Conservation (phyloP, 2,329 filamentous ascomycete species). For the Endoconidiophora polonica region DNA sequence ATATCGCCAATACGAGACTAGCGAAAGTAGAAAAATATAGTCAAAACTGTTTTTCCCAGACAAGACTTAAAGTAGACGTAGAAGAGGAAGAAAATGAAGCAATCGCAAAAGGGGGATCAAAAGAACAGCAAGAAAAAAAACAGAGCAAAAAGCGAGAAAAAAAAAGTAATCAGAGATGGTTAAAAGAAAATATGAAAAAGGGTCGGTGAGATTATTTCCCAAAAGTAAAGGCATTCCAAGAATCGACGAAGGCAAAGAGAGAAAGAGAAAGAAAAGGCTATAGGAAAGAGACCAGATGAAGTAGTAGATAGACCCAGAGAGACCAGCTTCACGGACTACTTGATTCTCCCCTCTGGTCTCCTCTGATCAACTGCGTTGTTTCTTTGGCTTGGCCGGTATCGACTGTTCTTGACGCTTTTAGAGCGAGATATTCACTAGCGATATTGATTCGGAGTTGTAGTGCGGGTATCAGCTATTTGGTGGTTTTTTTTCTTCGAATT, state of each 20-base stretch:
- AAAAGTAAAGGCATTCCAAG: background rate
- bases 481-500: too few species aligned
- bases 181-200: background rate
- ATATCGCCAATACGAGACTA: too few species aligned
- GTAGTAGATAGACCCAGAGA: background rate
- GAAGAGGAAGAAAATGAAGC: conserved; percentile 1
- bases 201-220: background rate
- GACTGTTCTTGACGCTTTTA: too few species aligned
- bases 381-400: too few species aligned
- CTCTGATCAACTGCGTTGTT: too few species aligned
- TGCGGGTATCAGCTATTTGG: too few species aligned
- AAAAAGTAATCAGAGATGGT: background rate
- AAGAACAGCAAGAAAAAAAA: background rate
- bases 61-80: background rate
- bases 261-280: conserved; percentile 3
- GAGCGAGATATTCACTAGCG: too few species aligned
- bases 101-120: conserved; percentile 10
- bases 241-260: background rate
- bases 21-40: too few species aligned
- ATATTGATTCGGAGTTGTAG: too few species aligned
- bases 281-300: conserved; percentile 10
- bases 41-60: conserved; percentile 2
- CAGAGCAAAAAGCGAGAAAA: background rate
- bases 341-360: too few species aligned
- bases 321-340: too few species aligned